Evolutionary conservation across 2,329 filamentous ascomycete species (phyloP).

Genomic region (Coniosporium uncinatum): DNA sequence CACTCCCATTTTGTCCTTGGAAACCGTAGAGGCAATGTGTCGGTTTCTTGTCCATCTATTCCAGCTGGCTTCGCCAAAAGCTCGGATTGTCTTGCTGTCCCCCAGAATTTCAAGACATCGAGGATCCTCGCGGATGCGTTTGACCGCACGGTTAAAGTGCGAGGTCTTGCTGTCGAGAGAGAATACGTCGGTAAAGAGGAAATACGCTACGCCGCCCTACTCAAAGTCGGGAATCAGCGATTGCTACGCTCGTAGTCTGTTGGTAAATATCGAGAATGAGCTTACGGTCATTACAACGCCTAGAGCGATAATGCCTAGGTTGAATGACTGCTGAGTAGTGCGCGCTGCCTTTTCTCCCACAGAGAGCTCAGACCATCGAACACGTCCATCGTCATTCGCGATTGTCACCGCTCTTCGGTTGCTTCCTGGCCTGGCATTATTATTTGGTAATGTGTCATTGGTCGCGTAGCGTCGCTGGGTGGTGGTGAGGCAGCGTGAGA

Average conservation of each 20-base stretch:
- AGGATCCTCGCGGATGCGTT: slow-evolving; percentile 68
- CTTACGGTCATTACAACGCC: slow-evolving; percentile 73
- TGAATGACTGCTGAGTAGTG: slow-evolving; percentile 87
- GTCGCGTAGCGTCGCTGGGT: neutral
- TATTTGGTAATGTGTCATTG: neutral
- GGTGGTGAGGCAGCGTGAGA: no score
- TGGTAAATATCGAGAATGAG: slow-evolving; percentile 1
- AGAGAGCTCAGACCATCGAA: slow-evolving; percentile 77
- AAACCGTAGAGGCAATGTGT: slow-evolving; percentile 54
- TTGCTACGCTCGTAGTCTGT: no score
- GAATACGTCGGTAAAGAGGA: slow-evolving; percentile 80
- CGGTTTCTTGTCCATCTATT: slow-evolving; percentile 74
- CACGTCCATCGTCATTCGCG: slow-evolving; percentile 78
- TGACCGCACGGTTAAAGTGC: slow-evolving; percentile 84
- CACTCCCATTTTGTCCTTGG: slow-evolving; percentile 67
- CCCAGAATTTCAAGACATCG: slow-evolving; percentile 64
- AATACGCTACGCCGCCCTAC: slow-evolving; percentile 70
- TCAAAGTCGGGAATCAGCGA: neutral
- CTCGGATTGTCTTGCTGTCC: slow-evolving; percentile 64
- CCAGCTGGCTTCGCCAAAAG: slow-evolving; percentile 74
- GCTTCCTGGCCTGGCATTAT: neutral
- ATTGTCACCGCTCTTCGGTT: slow-evolving; percentile 57
- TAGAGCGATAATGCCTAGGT: slow-evolving; percentile 71
- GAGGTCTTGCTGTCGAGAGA: slow-evolving; percentile 77
- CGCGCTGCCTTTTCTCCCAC: slow-evolving; percentile 73